Evolutionary conservation across 2,329 filamentous ascomycete species (phyloP).

Genomic region (Xylaria sp.): DNA sequence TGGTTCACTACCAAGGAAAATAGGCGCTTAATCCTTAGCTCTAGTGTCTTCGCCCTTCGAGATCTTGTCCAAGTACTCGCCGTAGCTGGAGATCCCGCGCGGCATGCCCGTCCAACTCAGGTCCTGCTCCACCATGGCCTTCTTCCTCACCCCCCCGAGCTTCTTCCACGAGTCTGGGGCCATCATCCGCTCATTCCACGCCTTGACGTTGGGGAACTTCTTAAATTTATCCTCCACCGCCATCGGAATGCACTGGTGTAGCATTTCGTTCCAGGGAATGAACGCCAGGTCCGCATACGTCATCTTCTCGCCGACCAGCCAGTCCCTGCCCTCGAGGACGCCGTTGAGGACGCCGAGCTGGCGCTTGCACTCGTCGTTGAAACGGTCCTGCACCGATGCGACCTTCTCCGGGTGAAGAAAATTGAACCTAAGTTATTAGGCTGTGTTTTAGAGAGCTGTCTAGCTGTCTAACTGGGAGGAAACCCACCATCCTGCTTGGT

Average conservation of each 20-base stretch:
- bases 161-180: conserved; percentile 17
- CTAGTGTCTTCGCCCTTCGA: too few relatives aligned
- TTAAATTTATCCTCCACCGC: conserved; percentile 12
- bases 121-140: conserved; percentile 24
- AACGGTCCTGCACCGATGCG: conserved; percentile 48
- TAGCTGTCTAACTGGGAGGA: too few relatives aligned
- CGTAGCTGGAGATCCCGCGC: too few relatives aligned
- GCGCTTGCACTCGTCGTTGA: conserved; percentile 49
- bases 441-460: too few relatives aligned
- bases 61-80: too few relatives aligned
- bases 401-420: conserved; percentile 45
- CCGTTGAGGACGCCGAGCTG: conserved; percentile 49
- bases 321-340: conserved; percentile 40
- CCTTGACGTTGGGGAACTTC: conserved; percentile 19
- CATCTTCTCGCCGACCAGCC: conserved; percentile 46
- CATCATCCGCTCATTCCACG: conserved; percentile 27
- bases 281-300: conserved; percentile 32
- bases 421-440: conserved; percentile 48
- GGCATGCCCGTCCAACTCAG: too few relatives aligned
- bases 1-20: too few relatives aligned
- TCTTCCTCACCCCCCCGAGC: conserved; percentile 12
- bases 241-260: conserved; percentile 6
- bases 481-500: conserved; percentile 3
- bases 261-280: conserved; percentile 20
- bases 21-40: too few relatives aligned